phyloP scores from a whole-genome alignment of 352 stramenopile species.

The Phytophthora agathidicida region DNA sequence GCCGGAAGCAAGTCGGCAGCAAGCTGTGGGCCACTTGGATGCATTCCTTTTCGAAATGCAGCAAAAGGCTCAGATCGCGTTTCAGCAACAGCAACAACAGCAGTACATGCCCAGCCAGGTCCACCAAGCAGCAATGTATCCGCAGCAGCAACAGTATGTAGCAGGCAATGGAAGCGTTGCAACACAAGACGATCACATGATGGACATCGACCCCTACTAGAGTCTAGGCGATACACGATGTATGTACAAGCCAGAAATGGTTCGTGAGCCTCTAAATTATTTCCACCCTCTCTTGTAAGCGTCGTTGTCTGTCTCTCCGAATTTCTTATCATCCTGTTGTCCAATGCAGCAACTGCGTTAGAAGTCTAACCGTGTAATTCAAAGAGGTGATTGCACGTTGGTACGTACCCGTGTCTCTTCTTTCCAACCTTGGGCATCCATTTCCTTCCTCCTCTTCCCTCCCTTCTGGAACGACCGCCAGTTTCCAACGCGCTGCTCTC shows the following conservation, averaged over 20 bases:
- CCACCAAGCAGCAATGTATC: slow-evolving; percentile 29
- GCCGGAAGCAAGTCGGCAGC: slow-evolving; percentile 49
- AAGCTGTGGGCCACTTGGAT: slow-evolving; percentile 66
- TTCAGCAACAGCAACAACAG: slow-evolving; percentile 52
- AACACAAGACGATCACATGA: slow-evolving; percentile 56
- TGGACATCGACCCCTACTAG: slow-evolving; percentile 62
- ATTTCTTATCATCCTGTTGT: slow-evolving; percentile 62
- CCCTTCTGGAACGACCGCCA: slow-evolving; percentile 84
- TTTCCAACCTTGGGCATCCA: slow-evolving; percentile 63
- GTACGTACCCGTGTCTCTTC: slow-evolving; percentile 63
- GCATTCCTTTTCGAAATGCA: slow-evolving; percentile 68
- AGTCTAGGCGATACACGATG: slow-evolving; percentile 7
- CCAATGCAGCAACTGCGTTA: slow-evolving; percentile 16
- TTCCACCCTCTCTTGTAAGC: slow-evolving; percentile 85
- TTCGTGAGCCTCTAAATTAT: slow-evolving; percentile 49
- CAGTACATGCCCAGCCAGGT: slow-evolving; percentile 43
- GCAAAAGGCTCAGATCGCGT: slow-evolving; percentile 46
- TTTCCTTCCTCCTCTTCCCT: slow-evolving; percentile 69
- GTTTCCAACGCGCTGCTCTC: slow-evolving; percentile 80
- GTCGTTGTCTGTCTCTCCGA: slow-evolving; percentile 68
- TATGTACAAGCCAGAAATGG: slow-evolving; percentile 21
- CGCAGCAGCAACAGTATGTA: slow-evolving; percentile 29
- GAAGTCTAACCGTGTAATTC: not conserved
- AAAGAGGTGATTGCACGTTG: not conserved
- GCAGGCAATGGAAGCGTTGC: slow-evolving; percentile 9